Evolutionary conservation across 2,329 filamentous ascomycete species (phyloP), one percentile per base, ranked within the genome.

Genomic region (Eutypella sp.): DNA sequence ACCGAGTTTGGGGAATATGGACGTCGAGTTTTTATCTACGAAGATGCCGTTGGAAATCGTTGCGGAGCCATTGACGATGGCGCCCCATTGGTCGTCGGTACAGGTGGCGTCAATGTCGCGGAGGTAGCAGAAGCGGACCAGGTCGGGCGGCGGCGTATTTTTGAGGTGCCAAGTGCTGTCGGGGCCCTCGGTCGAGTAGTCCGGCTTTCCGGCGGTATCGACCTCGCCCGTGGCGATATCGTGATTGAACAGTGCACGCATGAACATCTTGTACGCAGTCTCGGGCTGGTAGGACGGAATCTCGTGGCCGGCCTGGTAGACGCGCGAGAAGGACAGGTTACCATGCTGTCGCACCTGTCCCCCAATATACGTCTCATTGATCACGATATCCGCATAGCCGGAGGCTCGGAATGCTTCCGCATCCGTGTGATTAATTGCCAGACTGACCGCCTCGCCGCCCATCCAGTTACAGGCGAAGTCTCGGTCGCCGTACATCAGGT

Each of bases 321-420:
- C 72, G 0, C 79, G 70, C 27, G 75, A 73, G 62, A 82, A 83
- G 10, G 74, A 78, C 50, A 81, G 73, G 55, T 88, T 88, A 13
- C 83, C 84, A 53, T 78, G 80, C 59, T 89, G 84, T 1, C 85
- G 74, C 1, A 86, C 84, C 51, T 79, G 76, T 2, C 85, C 86
- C n/a, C 75, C 82, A 57, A 79, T 74, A 64, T 81, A 81, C 6
- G 74, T 71, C 9, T 70, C 71, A 55, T 85, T 81, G 15, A 82
- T 76, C 10, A 78, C 66, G 47, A 89, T 76, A 13, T 81, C 76
- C 0, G 77, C 74, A 60, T 89, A 89, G 1, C 84, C 84, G 1
- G 85, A 80, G 0, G 51, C 54, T 20, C 47, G 62, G 63, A 82
- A 82, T 3, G 63, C 56, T 5, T 64, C 57, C 5, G 68, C 61